Percentiles rank a stretch among this genome's conserved stretches.
phyloP scores from a whole-genome alignment of 1,284 basidiomycete species.

The Malassezia brasiliensis region DNA sequence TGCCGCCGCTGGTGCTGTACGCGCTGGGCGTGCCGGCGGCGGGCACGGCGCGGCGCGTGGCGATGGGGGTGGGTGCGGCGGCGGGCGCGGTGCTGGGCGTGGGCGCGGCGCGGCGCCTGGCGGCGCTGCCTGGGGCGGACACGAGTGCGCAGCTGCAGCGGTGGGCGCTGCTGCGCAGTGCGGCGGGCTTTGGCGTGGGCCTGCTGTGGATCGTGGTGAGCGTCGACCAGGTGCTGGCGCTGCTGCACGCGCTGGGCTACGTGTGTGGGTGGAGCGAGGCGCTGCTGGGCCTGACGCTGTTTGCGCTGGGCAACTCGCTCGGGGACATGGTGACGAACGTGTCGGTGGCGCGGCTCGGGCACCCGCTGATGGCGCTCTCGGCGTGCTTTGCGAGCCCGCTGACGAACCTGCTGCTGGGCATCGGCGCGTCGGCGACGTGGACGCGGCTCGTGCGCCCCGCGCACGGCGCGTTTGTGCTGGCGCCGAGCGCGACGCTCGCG shows the following conservation, averaged over 20 bases:
- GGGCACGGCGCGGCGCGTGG: conserved; percentile 7
- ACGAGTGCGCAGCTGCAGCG: conserved; percentile 8
- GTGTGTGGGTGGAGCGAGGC: conserved; percentile 93
- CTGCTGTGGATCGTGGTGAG: conserved; percentile 45
- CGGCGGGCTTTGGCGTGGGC: conserved; percentile 34
- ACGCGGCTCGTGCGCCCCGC: conserved; percentile 9
- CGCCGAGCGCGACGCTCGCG: conserved; percentile 3
- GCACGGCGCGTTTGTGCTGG: conserved; percentile 3
- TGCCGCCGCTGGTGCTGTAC: conserved; percentile 35
- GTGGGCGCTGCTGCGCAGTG: conserved; percentile 24
- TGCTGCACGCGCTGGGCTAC: conserved; percentile 68
- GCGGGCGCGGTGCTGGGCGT: conserved; percentile 8
- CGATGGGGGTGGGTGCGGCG: conserved; percentile 15
- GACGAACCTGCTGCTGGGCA: conserved; percentile 88
- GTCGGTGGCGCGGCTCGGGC: conserved; percentile 54
- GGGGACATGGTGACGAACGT: conserved; percentile 95
- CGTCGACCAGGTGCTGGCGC: conserved; percentile 41
- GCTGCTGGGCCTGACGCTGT: conserved; percentile 89
- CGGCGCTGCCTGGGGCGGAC: conserved; percentile 18
- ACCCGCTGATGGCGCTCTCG: conserved; percentile 56
- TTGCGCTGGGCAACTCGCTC: conserved; percentile 88
- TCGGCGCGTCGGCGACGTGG: conserved; percentile 62
- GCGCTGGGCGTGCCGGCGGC: conserved; percentile 23
- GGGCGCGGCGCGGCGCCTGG: conserved; percentile 18
- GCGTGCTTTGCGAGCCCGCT: conserved; percentile 90